Percentiles rank a stretch among this genome's conserved stretches.
Conservation (phyloP, 306 rosid genomes). For the Cucurbita maxima region DNA sequence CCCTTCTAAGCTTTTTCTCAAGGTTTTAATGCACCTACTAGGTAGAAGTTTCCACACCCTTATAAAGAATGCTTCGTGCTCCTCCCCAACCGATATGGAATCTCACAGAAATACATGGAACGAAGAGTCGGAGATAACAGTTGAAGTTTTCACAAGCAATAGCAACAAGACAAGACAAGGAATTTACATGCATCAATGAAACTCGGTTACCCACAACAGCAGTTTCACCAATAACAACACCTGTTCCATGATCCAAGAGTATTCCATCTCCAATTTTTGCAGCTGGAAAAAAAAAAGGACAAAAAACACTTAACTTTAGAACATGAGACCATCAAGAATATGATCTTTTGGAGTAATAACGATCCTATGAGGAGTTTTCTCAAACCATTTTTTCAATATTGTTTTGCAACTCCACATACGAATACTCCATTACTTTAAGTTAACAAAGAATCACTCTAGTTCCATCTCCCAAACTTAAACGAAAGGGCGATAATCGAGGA, state of each 20-base stretch:
- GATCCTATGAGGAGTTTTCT: not conserved
- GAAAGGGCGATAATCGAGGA: not conserved
- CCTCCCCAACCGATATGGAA: too few species aligned
- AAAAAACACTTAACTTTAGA: not conserved
- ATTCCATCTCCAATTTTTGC: constrained; percentile 93
- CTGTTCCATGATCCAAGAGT: constrained; percentile 86
- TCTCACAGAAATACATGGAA: not conserved
- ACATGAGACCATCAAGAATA: not conserved
- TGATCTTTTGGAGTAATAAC: not conserved
- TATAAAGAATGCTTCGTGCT: too few species aligned
- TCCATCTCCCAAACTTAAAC: not conserved
- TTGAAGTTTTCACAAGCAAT: not conserved
- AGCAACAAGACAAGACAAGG: constrained; percentile 9
- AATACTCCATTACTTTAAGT: not conserved
- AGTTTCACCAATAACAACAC: constrained; percentile 97
- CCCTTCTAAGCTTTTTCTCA: too few species aligned
- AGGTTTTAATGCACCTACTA: too few species aligned
- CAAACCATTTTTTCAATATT: not conserved
- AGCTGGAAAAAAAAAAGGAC: constrained; percentile 33
- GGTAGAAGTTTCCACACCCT: too few species aligned
- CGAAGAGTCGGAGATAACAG: not conserved
- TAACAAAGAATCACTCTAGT: not conserved
- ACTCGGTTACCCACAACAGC: constrained; percentile 86
- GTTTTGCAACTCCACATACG: not conserved
- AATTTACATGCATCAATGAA: constrained; percentile 82